phyloP scores from a whole-genome alignment of 2,329 filamentous ascomycete genomes.

The Diaporthe humulicola region DNA sequence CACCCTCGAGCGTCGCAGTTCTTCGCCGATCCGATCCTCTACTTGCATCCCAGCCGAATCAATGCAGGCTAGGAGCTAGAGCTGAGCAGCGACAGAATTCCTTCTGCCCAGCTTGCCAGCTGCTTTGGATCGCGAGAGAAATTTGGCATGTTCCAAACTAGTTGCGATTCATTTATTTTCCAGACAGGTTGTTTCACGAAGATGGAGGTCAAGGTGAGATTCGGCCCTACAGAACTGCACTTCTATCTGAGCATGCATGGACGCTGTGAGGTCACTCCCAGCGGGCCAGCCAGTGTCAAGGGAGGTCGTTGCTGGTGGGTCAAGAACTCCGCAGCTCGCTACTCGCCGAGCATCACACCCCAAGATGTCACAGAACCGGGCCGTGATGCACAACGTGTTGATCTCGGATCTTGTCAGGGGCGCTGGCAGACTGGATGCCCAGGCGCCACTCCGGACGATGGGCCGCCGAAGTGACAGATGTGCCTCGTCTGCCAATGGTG shows the following conservation, averaged over 20 bases:
- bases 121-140: neutral
- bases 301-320: constrained; percentile 5
- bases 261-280: neutral
- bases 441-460: neutral
- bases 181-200: constrained; percentile 4
- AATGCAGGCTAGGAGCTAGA: neutral
- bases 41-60: neutral
- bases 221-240: neutral
- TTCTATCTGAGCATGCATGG: neutral
- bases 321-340: neutral
- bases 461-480: neutral
- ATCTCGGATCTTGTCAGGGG: neutral
- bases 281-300: neutral
- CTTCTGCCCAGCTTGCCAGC: neutral
- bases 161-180: neutral
- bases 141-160: constrained; percentile 13
- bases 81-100: neutral
- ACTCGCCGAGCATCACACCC: neutral
- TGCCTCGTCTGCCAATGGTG: neutral
- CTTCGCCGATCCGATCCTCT: constrained; percentile 22
- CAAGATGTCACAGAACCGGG: constrained; percentile 7
- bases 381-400: constrained; percentile 4
- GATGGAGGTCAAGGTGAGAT: neutral
- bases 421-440: neutral
- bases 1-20: constrained; percentile 15